Evolutionary conservation across 139 green algal genomes (phyloP).

Genomic region (Tetradesmus lagerheimii): DNA sequence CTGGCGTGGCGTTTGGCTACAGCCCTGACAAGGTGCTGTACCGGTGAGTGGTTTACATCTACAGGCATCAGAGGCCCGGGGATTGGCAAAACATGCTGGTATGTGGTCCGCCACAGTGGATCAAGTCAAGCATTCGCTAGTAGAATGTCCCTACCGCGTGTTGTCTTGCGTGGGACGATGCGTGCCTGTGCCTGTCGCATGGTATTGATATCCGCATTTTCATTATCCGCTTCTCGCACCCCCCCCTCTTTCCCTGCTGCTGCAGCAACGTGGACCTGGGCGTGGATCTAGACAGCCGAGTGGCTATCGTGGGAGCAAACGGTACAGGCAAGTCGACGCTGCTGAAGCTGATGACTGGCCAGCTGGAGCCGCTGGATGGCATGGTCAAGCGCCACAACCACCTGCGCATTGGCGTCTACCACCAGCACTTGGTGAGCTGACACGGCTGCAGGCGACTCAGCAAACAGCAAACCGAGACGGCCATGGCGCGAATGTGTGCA

Average conservation of each 20-base stretch:
- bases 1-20: constrained; percentile 90
- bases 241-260: background rate
- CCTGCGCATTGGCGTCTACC: constrained; percentile 92
- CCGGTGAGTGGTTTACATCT: constrained; percentile 39
- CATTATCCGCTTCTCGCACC: too few relatives aligned
- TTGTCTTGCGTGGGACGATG: too few relatives aligned
- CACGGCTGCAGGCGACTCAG: constrained; percentile 21
- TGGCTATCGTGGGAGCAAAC: constrained; percentile 96
- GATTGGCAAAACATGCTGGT: too few relatives aligned
- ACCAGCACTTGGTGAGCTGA: constrained; percentile 64
- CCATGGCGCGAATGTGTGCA: too few relatives aligned
- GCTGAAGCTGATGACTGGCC: constrained; percentile 97
- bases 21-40: constrained; percentile 76
- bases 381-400: constrained; percentile 97
- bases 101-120: background rate
- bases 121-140: too few relatives aligned
- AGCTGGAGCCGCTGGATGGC: constrained; percentile 89
- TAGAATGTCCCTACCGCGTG: too few relatives aligned
- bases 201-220: too few relatives aligned
- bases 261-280: constrained; percentile 89
- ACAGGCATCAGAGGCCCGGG: too few relatives aligned
- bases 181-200: too few relatives aligned
- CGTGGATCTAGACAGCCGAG: constrained; percentile 92
- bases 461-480: too few relatives aligned
- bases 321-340: constrained; percentile 97